phyloP scores from a whole-genome alignment of 2,329 filamentous ascomycete genomes.

The Aurifilum marmelostoma region DNA sequence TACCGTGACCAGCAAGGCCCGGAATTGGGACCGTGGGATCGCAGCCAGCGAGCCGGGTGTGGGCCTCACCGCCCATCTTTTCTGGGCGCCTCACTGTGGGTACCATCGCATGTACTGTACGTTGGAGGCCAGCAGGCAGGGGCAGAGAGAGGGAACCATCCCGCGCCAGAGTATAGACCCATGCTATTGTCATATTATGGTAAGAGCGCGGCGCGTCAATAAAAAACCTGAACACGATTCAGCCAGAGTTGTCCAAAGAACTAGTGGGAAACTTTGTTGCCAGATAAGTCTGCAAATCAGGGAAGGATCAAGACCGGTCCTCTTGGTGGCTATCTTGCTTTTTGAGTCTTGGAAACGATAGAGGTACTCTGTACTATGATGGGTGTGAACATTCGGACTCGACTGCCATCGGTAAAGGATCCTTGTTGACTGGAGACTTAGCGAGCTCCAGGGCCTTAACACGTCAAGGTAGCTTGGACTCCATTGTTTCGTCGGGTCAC shows the following conservation, averaged over 20 bases:
- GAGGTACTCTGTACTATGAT: too few relatives aligned
- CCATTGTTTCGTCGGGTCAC: constrained; percentile 27
- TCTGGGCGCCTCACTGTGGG: neutral
- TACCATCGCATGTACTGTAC: neutral
- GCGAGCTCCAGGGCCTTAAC: neutral
- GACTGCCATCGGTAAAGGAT: neutral
- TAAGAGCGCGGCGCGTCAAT: neutral
- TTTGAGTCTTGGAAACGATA: neutral
- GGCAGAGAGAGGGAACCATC: neutral
- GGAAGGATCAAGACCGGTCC: neutral
- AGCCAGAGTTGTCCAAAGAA: neutral
- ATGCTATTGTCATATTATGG: neutral
- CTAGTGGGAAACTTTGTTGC: neutral
- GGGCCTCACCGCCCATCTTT: constrained; percentile 21
- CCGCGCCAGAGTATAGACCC: constrained; percentile 5
- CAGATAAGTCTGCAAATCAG: neutral
- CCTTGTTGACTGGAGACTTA: neutral
- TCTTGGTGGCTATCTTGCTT: neutral
- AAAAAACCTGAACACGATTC: neutral
- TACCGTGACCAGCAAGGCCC: constrained; percentile 1
- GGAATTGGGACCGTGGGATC: neutral
- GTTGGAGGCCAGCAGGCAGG: too few relatives aligned
- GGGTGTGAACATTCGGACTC: neutral
- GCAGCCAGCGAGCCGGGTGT: constrained; percentile 2
- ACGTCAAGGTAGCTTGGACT: constrained; percentile 6